Conservation (phyloP, 768 basidiomycete genomes). For the Macrolepiota albuminosa region DNA sequence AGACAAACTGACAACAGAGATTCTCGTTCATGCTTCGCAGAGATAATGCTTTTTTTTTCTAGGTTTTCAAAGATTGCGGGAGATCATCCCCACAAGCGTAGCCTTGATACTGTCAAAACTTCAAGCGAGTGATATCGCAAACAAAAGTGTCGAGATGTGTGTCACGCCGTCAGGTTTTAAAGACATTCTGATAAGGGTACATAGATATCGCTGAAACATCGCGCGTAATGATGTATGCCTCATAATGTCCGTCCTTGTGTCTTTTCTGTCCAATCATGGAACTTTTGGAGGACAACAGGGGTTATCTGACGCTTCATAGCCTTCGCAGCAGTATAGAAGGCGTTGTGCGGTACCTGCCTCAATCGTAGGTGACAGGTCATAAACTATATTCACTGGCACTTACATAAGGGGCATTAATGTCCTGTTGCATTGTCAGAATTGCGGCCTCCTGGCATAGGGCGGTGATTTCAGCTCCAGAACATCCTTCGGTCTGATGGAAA, state of each 20-base stretch:
- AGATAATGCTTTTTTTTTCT: too few relatives aligned
- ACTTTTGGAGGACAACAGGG: slow-evolving; percentile 66
- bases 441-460: slow-evolving; percentile 97
- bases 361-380: not conserved
- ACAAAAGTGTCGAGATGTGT: not conserved
- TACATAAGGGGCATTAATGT: slow-evolving; percentile 76
- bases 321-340: slow-evolving; percentile 71
- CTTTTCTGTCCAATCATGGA: slow-evolving; percentile 57
- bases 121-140: not conserved
- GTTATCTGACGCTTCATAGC: slow-evolving; percentile 82
- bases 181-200: not conserved
- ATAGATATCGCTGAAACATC: not conserved
- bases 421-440: slow-evolving; percentile 81
- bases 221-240: not conserved
- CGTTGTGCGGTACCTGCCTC: slow-evolving; percentile 66
- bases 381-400: slow-evolving; percentile 23
- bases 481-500: slow-evolving; percentile 74
- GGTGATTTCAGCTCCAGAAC: slow-evolving; percentile 92
- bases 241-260: slow-evolving; percentile 18
- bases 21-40: too few relatives aligned
- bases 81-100: too few relatives aligned
- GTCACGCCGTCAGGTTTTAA: not conserved
- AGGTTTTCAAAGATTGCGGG: too few relatives aligned
- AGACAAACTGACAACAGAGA: too few relatives aligned
- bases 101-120: not conserved